Conservation (phyloP, 371 early-diverging fungal species). For the Apophysomyces trapeziformis region DNA sequence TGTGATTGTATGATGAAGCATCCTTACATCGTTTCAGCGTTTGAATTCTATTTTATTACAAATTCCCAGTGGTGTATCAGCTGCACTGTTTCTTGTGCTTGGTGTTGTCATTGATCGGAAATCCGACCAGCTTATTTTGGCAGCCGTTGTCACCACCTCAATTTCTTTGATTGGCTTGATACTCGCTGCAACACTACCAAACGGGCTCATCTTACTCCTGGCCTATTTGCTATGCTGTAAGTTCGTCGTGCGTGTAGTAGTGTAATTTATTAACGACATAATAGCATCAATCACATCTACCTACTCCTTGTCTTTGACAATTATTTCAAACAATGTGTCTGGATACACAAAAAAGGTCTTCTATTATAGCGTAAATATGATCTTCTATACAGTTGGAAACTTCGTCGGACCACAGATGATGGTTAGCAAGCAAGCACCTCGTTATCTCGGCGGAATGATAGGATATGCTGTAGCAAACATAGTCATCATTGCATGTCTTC, state of each 20-base stretch:
- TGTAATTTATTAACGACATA: not conserved
- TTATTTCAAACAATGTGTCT: constrained; percentile 13
- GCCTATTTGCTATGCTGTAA: constrained; percentile 33
- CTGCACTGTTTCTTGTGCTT: constrained; percentile 22
- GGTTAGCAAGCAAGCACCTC: constrained; percentile 17
- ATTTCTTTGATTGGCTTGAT: constrained; percentile 32
- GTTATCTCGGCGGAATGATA: constrained; percentile 25
- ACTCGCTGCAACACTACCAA: constrained; percentile 29
- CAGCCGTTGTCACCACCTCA: constrained; percentile 18
- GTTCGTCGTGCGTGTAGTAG: not conserved
- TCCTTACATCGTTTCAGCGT: not conserved
- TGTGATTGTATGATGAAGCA: not conserved
- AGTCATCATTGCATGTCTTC: constrained; percentile 18
- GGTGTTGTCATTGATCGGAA: constrained; percentile 26
- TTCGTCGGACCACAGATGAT: constrained; percentile 23
- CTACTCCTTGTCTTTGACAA: not conserved
- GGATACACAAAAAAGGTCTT: constrained; percentile 20
- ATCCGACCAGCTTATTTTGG: constrained; percentile 25
- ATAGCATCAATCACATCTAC: constrained; percentile 2
- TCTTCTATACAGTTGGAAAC: constrained; percentile 14
- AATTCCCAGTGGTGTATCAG: constrained; percentile 29
- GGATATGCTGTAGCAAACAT: constrained; percentile 22
- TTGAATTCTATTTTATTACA: constrained; percentile 39
- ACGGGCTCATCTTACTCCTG: constrained; percentile 24
- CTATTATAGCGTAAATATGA: constrained; percentile 1